These are phyloP conservation scores for Biscogniauxia sp. DNA, from an alignment of 2,329 filamentous ascomycete genomes.

Conservation along the genomic window DNA sequence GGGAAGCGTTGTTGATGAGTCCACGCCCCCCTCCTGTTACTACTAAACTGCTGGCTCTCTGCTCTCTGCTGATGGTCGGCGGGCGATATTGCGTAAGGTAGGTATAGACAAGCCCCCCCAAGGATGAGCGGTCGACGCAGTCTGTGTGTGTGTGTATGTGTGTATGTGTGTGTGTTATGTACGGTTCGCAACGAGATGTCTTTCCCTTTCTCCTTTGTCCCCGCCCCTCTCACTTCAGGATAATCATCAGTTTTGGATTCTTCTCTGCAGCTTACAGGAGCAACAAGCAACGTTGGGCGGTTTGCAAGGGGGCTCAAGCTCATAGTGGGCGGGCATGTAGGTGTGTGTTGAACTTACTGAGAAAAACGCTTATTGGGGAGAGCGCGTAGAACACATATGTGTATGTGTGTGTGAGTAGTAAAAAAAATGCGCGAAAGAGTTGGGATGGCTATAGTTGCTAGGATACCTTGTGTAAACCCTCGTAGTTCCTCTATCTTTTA, in stretches of 20 bases:
- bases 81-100: neutral
- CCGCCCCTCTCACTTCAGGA: constrained; percentile 11
- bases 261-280: constrained; percentile 11
- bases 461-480: neutral
- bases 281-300: constrained; percentile 9
- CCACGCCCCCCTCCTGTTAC: constrained; percentile 21
- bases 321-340: too few species aligned
- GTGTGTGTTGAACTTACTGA: neutral
- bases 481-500: neutral
- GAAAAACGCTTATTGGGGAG: neutral
- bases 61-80: constrained; percentile 5
- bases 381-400: neutral
- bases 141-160: too few species aligned
- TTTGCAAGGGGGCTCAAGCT: constrained; percentile 4
- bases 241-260: constrained; percentile 10
- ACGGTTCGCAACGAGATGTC: constrained; percentile 19
- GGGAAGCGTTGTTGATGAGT: constrained; percentile 27
- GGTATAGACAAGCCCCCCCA: constrained; percentile 12
- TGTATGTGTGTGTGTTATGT: too few species aligned
- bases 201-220: constrained; percentile 26
- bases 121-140: constrained; percentile 19
- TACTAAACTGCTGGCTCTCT: neutral
- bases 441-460: neutral
- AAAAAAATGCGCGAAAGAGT: constrained; percentile 1
- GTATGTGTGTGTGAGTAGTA: too few species aligned